Evolutionary conservation across 202 grass and related monocot species (phyloP).

Genomic region (Panicum virgatum): DNA sequence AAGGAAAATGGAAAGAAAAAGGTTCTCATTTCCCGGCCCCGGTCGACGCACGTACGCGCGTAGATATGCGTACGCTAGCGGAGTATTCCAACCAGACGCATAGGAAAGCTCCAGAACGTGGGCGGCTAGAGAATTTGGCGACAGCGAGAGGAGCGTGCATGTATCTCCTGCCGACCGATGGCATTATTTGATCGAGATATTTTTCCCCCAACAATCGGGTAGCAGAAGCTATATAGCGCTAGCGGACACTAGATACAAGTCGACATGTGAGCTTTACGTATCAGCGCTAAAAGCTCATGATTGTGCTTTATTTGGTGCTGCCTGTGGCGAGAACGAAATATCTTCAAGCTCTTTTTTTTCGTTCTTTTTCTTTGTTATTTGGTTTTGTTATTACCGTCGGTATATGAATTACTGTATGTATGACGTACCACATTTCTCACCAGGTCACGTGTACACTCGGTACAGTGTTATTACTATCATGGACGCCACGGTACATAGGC

Average conservation of each 20-base stretch:
- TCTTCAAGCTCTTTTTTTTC: background rate
- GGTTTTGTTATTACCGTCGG: too few species aligned
- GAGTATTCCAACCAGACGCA: background rate
- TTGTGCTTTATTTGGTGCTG: background rate
- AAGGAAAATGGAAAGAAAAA: too few species aligned
- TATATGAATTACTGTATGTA: too few species aligned
- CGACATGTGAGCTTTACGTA: background rate
- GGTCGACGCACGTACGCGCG: too few species aligned
- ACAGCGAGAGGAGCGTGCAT: conserved; percentile 19
- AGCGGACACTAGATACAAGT: conserved; percentile 4
- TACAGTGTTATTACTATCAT: too few species aligned
- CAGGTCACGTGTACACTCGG: too few species aligned
- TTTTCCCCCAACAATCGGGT: background rate
- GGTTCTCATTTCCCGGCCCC: background rate
- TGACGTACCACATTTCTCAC: too few species aligned
- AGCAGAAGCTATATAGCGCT: too few species aligned
- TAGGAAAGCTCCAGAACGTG: background rate
- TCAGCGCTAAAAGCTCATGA: background rate
- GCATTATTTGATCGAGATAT: conserved; percentile 18
- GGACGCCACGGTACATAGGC: too few species aligned
- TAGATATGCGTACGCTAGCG: background rate
- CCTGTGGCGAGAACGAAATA: background rate
- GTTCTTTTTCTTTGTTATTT: too few species aligned
- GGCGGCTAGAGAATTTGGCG: background rate
- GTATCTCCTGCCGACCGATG: background rate